These are phyloP conservation scores for Zygosaccharomyces sapae DNA, from an alignment of 1,139 yeast genomes.

Conservation along the genomic window DNA sequence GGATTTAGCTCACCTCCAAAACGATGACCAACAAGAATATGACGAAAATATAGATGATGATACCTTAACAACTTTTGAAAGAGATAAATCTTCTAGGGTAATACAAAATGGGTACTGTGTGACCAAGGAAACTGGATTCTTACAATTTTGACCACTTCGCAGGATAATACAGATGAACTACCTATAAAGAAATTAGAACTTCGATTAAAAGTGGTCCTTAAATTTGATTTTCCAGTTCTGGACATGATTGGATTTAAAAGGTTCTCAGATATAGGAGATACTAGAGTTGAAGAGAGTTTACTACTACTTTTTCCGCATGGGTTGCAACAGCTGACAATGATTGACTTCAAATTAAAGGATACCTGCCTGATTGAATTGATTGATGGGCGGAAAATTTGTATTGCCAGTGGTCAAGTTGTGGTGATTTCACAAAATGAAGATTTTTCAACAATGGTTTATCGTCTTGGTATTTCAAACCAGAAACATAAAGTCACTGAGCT, in stretches of 20 bases:
- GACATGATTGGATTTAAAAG: conserved; percentile 37
- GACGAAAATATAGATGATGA: conserved; percentile 38
- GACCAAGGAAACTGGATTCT: conserved; percentile 34
- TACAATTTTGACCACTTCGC: conserved; percentile 27
- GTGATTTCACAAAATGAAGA: conserved; percentile 22
- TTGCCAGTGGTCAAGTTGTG: conserved; percentile 32
- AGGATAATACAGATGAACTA: conserved; percentile 29
- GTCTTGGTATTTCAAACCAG: conserved; percentile 20
- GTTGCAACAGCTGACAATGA: conserved; percentile 40
- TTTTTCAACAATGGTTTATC: conserved; percentile 12
- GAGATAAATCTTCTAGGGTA: conserved; percentile 36
- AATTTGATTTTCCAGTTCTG: conserved; percentile 41
- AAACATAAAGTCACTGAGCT: conserved; percentile 14
- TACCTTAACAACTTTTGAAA: conserved; percentile 41
- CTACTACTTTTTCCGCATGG: conserved; percentile 42
- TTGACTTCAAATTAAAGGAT: conserved; percentile 30
- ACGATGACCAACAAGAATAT: conserved; percentile 23
- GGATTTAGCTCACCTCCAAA: conserved; percentile 17
- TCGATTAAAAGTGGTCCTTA: conserved; percentile 44
- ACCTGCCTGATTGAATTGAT: conserved; percentile 28
- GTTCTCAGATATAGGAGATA: conserved; percentile 24
- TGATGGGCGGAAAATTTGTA: conserved; percentile 31
- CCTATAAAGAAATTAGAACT: conserved; percentile 38
- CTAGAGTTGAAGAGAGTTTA: conserved; percentile 27
- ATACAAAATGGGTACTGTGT: conserved; percentile 48